Base-by-base conservation (phyloP, 768 basidiomycete species). In the Calocybe cyanea region DNA sequence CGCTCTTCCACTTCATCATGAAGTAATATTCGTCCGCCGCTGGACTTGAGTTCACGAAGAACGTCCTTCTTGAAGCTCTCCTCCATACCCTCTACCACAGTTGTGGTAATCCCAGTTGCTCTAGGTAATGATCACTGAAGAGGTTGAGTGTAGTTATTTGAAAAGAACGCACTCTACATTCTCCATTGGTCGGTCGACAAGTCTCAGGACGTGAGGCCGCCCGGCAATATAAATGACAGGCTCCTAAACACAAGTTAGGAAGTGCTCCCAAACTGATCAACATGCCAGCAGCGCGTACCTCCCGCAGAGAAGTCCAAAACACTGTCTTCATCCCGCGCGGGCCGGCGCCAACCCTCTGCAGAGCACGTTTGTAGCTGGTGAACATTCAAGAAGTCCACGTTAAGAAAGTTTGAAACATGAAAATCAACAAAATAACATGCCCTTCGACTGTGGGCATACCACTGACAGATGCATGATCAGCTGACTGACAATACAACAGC, bases 371-470 rank as follows among this genome's bases (percentile, higher is more conserved):
- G 48, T 96, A 68, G 6, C 92, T 92, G 43, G 46, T 34, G 18
- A 38, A 43, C 24, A 9, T 7, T 35, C 15, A 19, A 25, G 18
- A 7, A 14, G 7, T 43, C 3, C 33, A 18, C 45, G 35, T 10
- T 8, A 39, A 31, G 31, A 38, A 11, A 7, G 14, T 19, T 6
- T 7, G n/a, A n/a, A n/a, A 35, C n/a, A 35, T 18, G 8, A n/a
- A 8, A n/a, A n/a, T n/a, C 31, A 32, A 32, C 24, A 28, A 43
- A 41, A 21, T 19, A 23, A 57, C 60, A 52, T 55, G 87, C 84
- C 95, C 95, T 57, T 91, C 81, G 1, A 87, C 82, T 1, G 92
- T 94, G 3, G 95, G 95, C 94, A 98, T 98, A 13, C 94, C 94
- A 54, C 86, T 93, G 35, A 28, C 20, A 11, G 19, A 34, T 28